Evolutionary conservation across 371 early-diverging fungal genomes (phyloP), one percentile per base, ranked within the genome.

Genomic region (Nematocida major): DNA sequence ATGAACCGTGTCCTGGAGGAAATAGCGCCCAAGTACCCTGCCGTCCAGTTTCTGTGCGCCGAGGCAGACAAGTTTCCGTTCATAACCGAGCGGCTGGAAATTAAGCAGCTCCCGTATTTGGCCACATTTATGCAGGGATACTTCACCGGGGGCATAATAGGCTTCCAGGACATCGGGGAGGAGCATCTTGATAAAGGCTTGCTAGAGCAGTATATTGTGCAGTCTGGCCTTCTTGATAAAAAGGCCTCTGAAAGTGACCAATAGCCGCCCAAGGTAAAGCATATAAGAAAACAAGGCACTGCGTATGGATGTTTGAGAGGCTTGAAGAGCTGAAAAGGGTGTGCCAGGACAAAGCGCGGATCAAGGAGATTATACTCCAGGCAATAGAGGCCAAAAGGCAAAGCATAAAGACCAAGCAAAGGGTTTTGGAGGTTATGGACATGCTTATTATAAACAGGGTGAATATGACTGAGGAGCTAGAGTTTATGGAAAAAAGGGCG

Each of bases 91-190:
- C 68, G 43, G 45, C 73, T 84, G 32, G 65, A 80, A 36, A 83
- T 84, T 13, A 59, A 38, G 36, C 67, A 66, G 11, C 68, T 84
- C 4, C 85, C 85, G 7, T 82, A 81, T 70, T 50, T 84, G 13
- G 82, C 78, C 0, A 79, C 82, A 48, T 84, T 84, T 59, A 68
- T 76, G 28, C 63, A 81, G 7, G 83, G 85, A 62, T 82, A 67
- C 66, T 82, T 84, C 68, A 79, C 82, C n/a, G 83, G 82, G 34
- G 59, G 66, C 39, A 59, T 83, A 48, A 79, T 81, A 51, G 85
- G 85, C 1, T 84, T 82, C 76, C 83, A 84, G 67, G 73, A 77
- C 50, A 59, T 82, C 36, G 85, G 85, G 51, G 79, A 79, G 26
- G 53, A 63, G 0, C 11, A 26, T 2, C 45, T 79, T 18, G 73